These are phyloP conservation scores for Ceratocystis albifundus DNA, from an alignment of 2,329 filamentous ascomycete species.

Conservation along the genomic window DNA sequence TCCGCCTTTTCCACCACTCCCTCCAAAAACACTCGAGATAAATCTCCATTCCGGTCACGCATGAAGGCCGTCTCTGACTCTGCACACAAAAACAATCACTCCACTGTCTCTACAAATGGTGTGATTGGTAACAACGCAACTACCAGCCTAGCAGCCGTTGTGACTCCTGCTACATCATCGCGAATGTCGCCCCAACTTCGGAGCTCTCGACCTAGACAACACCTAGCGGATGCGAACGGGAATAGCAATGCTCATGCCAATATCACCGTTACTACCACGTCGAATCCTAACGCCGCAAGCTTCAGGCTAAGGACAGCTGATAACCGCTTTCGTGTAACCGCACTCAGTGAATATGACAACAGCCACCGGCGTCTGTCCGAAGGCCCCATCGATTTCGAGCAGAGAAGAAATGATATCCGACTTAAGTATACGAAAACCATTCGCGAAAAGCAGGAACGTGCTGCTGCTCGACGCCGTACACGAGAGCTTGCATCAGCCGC, in stretches of 20 bases:
- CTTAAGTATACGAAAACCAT: slow-evolving; percentile 79
- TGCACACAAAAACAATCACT: slow-evolving; percentile 33
- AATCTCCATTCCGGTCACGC: slow-evolving; percentile 28
- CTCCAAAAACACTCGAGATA: slow-evolving; percentile 8
- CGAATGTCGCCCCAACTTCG: slow-evolving; percentile 68
- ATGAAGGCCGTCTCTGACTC: slow-evolving; percentile 32
- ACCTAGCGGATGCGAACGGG: slow-evolving; percentile 56
- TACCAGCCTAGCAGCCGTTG: slow-evolving; percentile 58
- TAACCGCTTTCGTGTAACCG: slow-evolving; percentile 31
- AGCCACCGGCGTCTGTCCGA: slow-evolving; percentile 46
- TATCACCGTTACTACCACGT: not conserved
- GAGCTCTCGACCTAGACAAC: slow-evolving; percentile 70
- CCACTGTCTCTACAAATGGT: slow-evolving; percentile 31
- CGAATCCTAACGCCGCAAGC: slow-evolving; percentile 42
- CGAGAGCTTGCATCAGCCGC: slow-evolving; percentile 36
- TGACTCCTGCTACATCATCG: slow-evolving; percentile 50
- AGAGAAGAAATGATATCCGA: slow-evolving; percentile 68
- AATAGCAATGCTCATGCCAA: not conserved
- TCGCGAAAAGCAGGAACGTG: slow-evolving; percentile 43
- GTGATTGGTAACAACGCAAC: slow-evolving; percentile 32
- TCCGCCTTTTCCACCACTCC: not conserved
- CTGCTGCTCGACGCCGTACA: slow-evolving; percentile 41
- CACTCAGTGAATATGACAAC: slow-evolving; percentile 18
- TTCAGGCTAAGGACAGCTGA: slow-evolving; percentile 56
- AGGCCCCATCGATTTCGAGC: slow-evolving; percentile 73